Percentiles rank a stretch among this genome's conserved stretches.
These are phyloP conservation scores for Veloporphyrellus conicus DNA, from an alignment of 1,284 basidiomycete species.

Conservation along the genomic window DNA sequence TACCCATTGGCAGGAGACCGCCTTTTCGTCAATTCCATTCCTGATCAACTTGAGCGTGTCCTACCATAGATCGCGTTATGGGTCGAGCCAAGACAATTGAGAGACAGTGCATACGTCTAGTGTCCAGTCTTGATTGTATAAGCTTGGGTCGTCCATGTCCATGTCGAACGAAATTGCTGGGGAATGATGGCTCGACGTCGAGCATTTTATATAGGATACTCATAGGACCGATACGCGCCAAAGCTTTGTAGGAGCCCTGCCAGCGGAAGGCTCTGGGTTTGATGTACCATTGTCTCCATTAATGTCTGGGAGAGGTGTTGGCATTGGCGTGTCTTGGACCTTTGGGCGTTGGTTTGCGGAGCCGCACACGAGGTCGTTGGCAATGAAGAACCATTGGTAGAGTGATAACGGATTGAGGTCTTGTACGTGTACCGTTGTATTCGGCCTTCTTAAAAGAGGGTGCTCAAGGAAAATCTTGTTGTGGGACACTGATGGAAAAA, in stretches of 20 bases:
- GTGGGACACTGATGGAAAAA: neutral
- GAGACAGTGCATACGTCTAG: neutral
- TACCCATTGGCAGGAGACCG: constrained; percentile 9
- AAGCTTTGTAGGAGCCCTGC: neutral
- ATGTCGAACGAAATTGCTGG: neutral
- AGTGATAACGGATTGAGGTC: neutral
- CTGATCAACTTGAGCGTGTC: constrained; percentile 6
- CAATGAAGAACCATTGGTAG: neutral
- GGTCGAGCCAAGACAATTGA: neutral
- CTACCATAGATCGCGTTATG: neutral
- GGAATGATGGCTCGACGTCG: neutral
- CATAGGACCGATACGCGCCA: constrained; percentile 3
- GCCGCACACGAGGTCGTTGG: constrained; percentile 6
- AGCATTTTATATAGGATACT: constrained; percentile 15
- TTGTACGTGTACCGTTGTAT: neutral
- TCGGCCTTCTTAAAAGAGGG: neutral
- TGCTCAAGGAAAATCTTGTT: neutral
- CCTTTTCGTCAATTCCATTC: constrained; percentile 1
- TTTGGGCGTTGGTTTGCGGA: neutral
- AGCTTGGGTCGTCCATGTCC: neutral
- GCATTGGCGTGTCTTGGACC: neutral
- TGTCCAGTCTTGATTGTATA: constrained; percentile 1
- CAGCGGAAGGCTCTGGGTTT: neutral
- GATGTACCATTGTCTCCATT: neutral
- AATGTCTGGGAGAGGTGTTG: neutral